Percentiles rank a stretch among this genome's conserved stretches.
Conservation (phyloP, 768 basidiomycete genomes). For the Mycena polygramma region DNA sequence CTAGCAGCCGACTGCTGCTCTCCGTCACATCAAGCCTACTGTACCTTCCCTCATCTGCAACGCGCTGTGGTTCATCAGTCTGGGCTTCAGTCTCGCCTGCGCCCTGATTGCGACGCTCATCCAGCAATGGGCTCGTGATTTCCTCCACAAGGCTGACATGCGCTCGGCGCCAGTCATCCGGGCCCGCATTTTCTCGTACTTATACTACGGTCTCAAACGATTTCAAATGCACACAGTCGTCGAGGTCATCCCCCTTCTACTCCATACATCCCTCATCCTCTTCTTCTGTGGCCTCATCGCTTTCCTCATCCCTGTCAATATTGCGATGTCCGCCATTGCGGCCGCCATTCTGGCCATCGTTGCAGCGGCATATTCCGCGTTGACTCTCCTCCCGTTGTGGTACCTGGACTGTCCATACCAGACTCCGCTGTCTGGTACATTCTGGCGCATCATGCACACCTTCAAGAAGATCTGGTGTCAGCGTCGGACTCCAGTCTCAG, state of each 20-base stretch:
- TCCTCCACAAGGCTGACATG: slow-evolving; percentile 18
- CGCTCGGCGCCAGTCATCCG: slow-evolving; percentile 12
- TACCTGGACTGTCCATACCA: too few relatives aligned
- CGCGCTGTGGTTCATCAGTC: slow-evolving; percentile 21
- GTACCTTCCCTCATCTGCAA: slow-evolving; percentile 21
- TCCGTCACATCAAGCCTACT: too few relatives aligned
- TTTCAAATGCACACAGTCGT: slow-evolving; percentile 24
- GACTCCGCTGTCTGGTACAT: too few relatives aligned
- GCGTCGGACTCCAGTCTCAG: too few relatives aligned
- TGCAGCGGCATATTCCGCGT: too few relatives aligned
- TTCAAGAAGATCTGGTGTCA: too few relatives aligned
- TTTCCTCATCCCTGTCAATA: slow-evolving; percentile 24
- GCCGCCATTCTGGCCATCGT: too few relatives aligned
- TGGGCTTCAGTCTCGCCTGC: slow-evolving; percentile 25
- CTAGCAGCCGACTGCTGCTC: too few relatives aligned
- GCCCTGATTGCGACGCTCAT: slow-evolving; percentile 22
- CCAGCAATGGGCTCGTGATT: slow-evolving; percentile 23
- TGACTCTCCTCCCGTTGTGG: too few relatives aligned
- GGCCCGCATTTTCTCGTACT: slow-evolving; percentile 22
- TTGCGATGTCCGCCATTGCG: too few relatives aligned
- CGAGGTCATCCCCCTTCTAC: slow-evolving; percentile 32
- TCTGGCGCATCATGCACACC: too few relatives aligned
- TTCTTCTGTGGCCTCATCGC: slow-evolving; percentile 36
- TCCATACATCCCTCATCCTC: slow-evolving; percentile 34
- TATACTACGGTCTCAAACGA: slow-evolving; percentile 26